Evolutionary conservation across 192 early-diverging fungal species (phyloP).

Genomic region (Funneliformis mosseae): DNA sequence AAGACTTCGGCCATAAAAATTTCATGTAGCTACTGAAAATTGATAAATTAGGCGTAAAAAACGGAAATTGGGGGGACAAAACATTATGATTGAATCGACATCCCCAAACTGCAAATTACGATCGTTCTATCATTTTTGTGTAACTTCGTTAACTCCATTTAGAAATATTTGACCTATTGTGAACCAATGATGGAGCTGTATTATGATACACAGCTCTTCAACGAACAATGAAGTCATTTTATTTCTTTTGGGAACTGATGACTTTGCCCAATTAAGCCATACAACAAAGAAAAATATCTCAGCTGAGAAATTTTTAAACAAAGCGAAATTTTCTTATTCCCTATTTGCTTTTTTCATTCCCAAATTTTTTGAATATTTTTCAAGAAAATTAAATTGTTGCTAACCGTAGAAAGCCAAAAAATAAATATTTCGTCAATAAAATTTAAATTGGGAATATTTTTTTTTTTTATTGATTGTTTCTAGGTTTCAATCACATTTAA

Average conservation of each 20-base stretch:
- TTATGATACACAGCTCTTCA: conserved; percentile 7
- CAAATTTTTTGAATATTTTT: no score
- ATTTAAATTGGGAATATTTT: no score
- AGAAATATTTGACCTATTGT: conserved; percentile 15
- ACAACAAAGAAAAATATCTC: conserved; percentile 6
- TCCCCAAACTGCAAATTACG: conserved; percentile 9
- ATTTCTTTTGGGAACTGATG: not conserved
- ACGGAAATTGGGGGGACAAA: conserved; percentile 12
- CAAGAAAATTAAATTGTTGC: no score
- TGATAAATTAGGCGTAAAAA: conserved; percentile 7
- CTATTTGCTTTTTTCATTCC: not conserved
- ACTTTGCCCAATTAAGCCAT: not conserved
- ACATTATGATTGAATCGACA: conserved; percentile 4
- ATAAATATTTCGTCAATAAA: no score
- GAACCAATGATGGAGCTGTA: conserved; percentile 12
- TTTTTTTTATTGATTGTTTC: no score
- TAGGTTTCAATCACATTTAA: no score
- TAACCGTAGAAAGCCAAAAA: no score
- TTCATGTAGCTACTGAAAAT: not conserved
- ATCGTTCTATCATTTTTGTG: not conserved
- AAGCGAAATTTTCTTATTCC: not conserved
- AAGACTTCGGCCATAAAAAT: not conserved
- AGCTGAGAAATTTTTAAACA: not conserved
- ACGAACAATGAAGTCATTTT: conserved; percentile 22
- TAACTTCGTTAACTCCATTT: not conserved